Evolutionary conservation across 352 stramenopile genomes (phyloP).

Genomic region (Phytophthora macrochlamydospora): DNA sequence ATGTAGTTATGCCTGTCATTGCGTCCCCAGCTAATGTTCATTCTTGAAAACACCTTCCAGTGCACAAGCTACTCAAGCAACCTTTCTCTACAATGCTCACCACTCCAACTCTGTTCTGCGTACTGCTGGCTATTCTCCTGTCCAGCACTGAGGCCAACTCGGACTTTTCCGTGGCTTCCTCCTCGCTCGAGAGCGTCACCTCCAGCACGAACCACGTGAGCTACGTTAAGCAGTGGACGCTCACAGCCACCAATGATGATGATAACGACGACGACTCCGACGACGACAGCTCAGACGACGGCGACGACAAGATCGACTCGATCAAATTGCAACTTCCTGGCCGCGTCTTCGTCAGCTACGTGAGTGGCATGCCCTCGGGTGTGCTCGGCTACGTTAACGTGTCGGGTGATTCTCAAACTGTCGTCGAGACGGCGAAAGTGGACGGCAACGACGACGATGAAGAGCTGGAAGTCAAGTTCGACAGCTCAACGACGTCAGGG

Average conservation of each 20-base stretch:
- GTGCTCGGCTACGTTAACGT: conserved; percentile 40
- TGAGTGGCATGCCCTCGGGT: conserved; percentile 14
- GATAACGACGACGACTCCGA: conserved; percentile 16
- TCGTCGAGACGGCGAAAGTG: conserved; percentile 28
- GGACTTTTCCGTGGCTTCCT: conserved; percentile 29
- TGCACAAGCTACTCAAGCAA: conserved; percentile 7
- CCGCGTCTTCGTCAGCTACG: conserved; percentile 35
- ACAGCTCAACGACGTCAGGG: conserved; percentile 7
- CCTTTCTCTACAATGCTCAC: background rate
- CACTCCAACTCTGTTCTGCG: background rate
- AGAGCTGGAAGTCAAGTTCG: conserved; percentile 27
- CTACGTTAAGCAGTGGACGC: conserved; percentile 38
- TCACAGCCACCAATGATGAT: conserved; percentile 17
- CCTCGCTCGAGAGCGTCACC: conserved; percentile 14
- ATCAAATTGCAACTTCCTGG: conserved; percentile 31
- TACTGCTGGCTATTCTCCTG: background rate
- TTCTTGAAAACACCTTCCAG: conserved; percentile 27
- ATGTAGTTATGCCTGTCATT: no score
- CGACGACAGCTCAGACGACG: conserved; percentile 25
- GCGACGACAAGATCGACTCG: conserved; percentile 27
- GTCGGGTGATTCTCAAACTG: conserved; percentile 17
- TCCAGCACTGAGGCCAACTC: conserved; percentile 8
- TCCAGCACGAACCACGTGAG: conserved; percentile 22
- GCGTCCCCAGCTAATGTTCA: conserved; percentile 4
- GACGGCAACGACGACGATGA: conserved; percentile 24